A percentile compares a stretch with the other conserved stretches of the same genome.
These are phyloP conservation scores for Eimeria tenella DNA, from an alignment of 169 alveolate species.

Conservation along the genomic window DNA sequence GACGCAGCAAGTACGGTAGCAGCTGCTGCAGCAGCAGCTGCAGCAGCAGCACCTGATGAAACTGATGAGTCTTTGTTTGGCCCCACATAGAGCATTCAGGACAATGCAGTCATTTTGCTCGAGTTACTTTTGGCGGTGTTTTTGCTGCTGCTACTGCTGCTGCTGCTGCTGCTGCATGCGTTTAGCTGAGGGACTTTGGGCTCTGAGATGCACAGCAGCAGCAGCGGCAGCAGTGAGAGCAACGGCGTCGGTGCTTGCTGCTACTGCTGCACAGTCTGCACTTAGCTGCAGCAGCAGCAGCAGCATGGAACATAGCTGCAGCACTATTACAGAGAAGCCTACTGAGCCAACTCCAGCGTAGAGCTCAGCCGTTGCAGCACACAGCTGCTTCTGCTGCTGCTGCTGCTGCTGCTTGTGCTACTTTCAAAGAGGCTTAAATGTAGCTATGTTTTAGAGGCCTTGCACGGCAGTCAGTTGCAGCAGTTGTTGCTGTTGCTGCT, in stretches of 20 bases:
- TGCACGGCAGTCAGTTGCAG: not conserved
- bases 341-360: not conserved
- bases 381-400: not conserved
- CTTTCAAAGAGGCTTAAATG: not conserved
- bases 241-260: not conserved
- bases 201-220: slow-evolving; percentile 2
- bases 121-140: not conserved
- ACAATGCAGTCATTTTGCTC: not conserved
- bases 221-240: not conserved
- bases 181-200: not conserved
- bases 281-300: not conserved
- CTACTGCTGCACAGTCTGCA: not conserved
- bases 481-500: not conserved
- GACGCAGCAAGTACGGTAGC: not conserved
- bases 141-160: slow-evolving; percentile 10
- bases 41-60: slow-evolving; percentile 15
- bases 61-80: not conserved
- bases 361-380: not conserved
- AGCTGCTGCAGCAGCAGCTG: slow-evolving; percentile 30
- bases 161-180: slow-evolving; percentile 25
- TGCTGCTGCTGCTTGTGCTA: slow-evolving; percentile 24
- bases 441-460: not conserved
- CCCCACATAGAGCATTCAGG: not conserved
- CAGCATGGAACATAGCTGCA: not conserved
- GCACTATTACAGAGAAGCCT: not conserved